Base-by-base conservation (phyloP, 2,329 filamentous ascomycete genomes). In the Fusarium cicatricum region DNA sequence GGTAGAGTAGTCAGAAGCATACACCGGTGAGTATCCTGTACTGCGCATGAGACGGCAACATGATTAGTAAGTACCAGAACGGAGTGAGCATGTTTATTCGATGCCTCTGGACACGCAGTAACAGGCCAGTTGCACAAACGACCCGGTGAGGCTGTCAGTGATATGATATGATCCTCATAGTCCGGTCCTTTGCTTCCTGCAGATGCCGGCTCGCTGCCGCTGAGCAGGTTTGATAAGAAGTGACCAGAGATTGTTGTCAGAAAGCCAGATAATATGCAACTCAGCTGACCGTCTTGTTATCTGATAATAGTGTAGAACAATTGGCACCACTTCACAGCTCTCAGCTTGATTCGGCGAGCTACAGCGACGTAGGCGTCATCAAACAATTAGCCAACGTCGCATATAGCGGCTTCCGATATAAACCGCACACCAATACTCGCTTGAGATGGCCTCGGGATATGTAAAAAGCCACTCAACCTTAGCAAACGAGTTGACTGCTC, bases 221-320 rank as follows among this genome's bases (percentile, higher is more conserved):
- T 31, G 28, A 51, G 17, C n/a, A 34, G 16, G n/a, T 40, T 16
- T 47, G 21, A 43, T 21, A 46, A 16, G 40, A 46, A 52, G 59
- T 46, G 33, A 43, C 52, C 43, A 47, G 21, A 12, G 48, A 40
- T 52, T 51, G 46, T 52, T 33, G 34, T 23, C 19, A 44, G 36
- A 47, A 31, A 19, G 44, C 63, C 60, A 63, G 60, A 60, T 62
- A 59, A 60, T 55, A 38, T 42, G 21, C 16, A 45, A 48, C 14
- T 15, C 11, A 36, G 39, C 34, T 29, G 36, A 47, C 32, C 15
- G 38, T 31, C 19, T 34, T 17, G 31, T 26, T 39, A 42, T 37
- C 41, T 29, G 51, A 48, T 46, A 29, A 49, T 8, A 16, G 29
- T 4, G 36, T 26, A 26, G 7, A 23, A 47, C n/a, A 28, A 11